Conservation (phyloP, 495 filamentous ascomycete species). For the Aspergillus cristatus region DNA sequence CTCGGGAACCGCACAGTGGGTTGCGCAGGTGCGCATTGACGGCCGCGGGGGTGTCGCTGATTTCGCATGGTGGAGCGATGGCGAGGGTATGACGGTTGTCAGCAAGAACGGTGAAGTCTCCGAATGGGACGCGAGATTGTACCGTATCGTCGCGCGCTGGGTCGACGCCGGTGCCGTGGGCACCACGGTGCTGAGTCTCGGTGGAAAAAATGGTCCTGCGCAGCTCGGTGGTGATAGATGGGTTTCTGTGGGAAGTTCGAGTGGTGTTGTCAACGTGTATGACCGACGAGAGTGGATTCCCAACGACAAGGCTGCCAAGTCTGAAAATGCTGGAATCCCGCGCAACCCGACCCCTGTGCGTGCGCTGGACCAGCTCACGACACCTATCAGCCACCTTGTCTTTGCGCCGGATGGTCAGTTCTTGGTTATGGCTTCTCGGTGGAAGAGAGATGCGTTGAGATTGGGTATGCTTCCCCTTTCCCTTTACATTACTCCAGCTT, state of each 20-base stretch:
- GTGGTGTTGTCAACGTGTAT: constrained; percentile 87
- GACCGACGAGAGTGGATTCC: constrained; percentile 59
- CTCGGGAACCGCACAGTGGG: constrained; percentile 77
- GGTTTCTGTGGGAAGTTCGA: constrained; percentile 76
- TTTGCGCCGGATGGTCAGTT: constrained; percentile 88
- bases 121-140: constrained; percentile 67
- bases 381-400: constrained; percentile 61
- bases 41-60: constrained; percentile 76
- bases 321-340: constrained; percentile 42
- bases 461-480: constrained; percentile 36
- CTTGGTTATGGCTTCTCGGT: constrained; percentile 70
- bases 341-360: constrained; percentile 59
- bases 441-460: constrained; percentile 80
- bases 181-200: constrained; percentile 70
- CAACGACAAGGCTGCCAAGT: constrained; percentile 20
- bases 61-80: constrained; percentile 81
- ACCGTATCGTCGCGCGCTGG: constrained; percentile 70
- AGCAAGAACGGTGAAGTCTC: constrained; percentile 85
- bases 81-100: constrained; percentile 65
- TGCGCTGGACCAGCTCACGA: constrained; percentile 76
- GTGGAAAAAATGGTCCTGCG: constrained; percentile 48
- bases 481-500: neutral
- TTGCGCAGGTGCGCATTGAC: constrained; percentile 72
- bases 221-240: constrained; percentile 74
- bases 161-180: constrained; percentile 83